Base-by-base conservation (phyloP, 2,329 filamentous ascomycete species). In the Epichloe scottii region DNA sequence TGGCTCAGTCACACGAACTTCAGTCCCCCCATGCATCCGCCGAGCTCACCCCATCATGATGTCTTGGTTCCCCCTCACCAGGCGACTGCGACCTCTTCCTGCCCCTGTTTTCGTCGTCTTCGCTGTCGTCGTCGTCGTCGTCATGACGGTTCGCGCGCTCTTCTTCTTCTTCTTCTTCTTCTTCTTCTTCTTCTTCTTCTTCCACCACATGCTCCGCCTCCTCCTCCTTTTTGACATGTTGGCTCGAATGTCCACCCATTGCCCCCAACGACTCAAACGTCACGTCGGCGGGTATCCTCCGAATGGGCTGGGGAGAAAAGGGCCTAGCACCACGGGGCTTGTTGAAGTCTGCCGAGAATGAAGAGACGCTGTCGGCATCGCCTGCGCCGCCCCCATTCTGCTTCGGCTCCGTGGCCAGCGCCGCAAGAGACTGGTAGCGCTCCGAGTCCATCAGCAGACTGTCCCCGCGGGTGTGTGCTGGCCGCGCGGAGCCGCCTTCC, bases 371-470 rank as follows among this genome's bases (percentile, higher is more conserved):
- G 43, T 77, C 73, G 0, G 63, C 60, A 44, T 79, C 74, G 46
- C 61, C 61, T 21, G 57, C 62, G 21, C 57, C 63, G 10, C 55
- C 57, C 30, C 52, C 58, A 40, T 49, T 54, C 23, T 55, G 56
- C 56, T 58, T 54, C 48, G 58, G 38, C 54, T 65, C 55, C 17
- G 61, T 57, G 3, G 67, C 66, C 43, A 78, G 66, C 6, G 74
- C 76, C 8, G 75, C 66, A 8, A 84, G 68, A 55, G 78, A 81
- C 62, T 82, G 79, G 58, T 82, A 82, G 14, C 71, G 68, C 5
- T 78, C 72, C 15, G 66, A 60, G 30, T 77, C 74, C 49, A 74
- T 70, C 6, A 78, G 65, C 50, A 82, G 66, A 59, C 77, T 81
- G 59, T 82, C 79, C 21, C 71, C 68, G 34, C 78, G 71, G 34